Conservation (phyloP, 257 asterid genomes). For the Scutellaria galericulata region DNA sequence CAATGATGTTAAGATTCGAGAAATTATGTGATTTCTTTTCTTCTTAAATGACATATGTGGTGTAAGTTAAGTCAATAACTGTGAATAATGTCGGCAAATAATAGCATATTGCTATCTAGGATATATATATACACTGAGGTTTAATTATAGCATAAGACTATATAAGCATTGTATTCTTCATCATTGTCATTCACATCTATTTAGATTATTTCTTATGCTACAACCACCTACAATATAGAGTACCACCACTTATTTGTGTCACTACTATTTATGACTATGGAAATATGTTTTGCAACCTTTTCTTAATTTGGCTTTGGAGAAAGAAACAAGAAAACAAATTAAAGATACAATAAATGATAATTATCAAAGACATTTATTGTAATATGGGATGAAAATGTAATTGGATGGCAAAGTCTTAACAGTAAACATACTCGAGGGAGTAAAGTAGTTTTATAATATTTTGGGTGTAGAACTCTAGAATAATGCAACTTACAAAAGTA, state of each 20-base stretch:
- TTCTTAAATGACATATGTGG: background rate
- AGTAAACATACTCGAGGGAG: background rate
- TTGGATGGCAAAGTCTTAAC: background rate
- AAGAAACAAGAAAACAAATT: background rate
- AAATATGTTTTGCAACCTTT: background rate
- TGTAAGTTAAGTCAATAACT: background rate
- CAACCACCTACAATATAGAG: slow-evolving; percentile 12
- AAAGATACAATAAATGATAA: background rate
- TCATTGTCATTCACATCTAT: background rate
- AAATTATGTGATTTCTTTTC: too few species aligned
- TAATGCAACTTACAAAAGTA: background rate
- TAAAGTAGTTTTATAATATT: background rate
- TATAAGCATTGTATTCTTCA: slow-evolving; percentile 1
- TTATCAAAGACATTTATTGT: slow-evolving; percentile 4
- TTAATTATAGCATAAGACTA: background rate
- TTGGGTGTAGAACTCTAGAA: background rate
- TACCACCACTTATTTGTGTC: slow-evolving; percentile 14
- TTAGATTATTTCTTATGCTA: slow-evolving; percentile 17
- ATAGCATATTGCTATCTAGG: too few species aligned
- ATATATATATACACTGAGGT: too few species aligned
- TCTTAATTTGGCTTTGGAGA: background rate
- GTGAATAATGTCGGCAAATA: background rate
- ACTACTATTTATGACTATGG: background rate
- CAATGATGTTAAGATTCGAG: too few species aligned
- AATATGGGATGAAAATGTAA: background rate